A percentile compares a stretch with the other conserved stretches of the same genome.
Conservation (phyloP, 495 filamentous ascomycete species). For the Neurospora hispaniola region DNA sequence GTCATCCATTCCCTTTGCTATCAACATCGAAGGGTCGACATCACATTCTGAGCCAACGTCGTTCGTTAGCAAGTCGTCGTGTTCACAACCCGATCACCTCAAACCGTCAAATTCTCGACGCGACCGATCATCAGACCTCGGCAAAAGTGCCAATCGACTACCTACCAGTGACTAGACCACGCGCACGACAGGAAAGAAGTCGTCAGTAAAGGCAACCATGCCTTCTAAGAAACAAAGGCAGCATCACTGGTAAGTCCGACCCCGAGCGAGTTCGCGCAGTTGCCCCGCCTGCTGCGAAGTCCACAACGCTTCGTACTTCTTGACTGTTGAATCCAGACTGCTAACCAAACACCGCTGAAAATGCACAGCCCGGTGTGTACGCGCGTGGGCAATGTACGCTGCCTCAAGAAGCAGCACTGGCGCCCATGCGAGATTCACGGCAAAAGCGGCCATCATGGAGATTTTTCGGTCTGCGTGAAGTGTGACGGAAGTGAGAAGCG, state of each 20-base stretch:
- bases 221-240: neutral
- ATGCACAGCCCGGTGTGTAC: neutral
- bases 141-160: neutral
- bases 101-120: neutral
- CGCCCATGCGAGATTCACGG: neutral
- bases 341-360: neutral
- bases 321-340: neutral
- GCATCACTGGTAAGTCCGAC: neutral
- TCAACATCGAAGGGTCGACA: neutral
- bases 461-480: neutral
- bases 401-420: neutral
- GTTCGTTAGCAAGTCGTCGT: neutral
- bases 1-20: neutral
- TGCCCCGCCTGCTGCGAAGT: too few species aligned
- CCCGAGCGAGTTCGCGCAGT: neutral
- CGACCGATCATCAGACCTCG: neutral
- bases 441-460: neutral
- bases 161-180: neutral
- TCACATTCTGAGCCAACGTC: neutral
- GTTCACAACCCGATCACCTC: neutral
- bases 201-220: neutral
- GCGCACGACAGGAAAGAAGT: neutral
- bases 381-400: neutral
- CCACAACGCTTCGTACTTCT: too few species aligned
- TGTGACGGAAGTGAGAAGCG: neutral